Conservation (phyloP, 2,329 filamentous ascomycete genomes). For the Nakataea oryzae region DNA sequence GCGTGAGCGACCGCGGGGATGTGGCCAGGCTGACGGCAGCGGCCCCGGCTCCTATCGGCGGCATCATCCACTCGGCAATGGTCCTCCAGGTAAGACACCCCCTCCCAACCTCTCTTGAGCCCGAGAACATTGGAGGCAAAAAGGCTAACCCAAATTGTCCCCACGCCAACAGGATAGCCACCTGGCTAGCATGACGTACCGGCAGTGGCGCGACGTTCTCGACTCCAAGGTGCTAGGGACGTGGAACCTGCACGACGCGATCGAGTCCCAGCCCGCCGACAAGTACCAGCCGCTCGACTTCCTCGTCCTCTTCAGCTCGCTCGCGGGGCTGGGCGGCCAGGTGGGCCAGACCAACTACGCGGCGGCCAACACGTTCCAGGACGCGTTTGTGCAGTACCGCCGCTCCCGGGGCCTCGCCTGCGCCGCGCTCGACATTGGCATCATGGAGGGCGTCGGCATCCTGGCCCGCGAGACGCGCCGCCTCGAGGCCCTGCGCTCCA, state of each 20-base stretch:
- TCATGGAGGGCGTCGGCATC: constrained; percentile 11
- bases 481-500: constrained; percentile 2
- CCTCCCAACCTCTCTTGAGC: neutral
- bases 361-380: constrained; percentile 21
- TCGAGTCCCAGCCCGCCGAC: constrained; percentile 4
- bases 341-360: constrained; percentile 19
- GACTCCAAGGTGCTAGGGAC: constrained; percentile 28
- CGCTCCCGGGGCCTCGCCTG: constrained; percentile 16
- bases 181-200: constrained; percentile 16
- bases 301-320: constrained; percentile 6
- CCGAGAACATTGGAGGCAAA: neutral
- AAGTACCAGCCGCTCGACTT: constrained; percentile 4
- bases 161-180: constrained; percentile 2
- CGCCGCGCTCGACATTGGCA: constrained; percentile 20
- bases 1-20: constrained; percentile 9
- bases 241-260: constrained; percentile 25
- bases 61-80: constrained; percentile 15
- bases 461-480: constrained; percentile 4
- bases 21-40: constrained; percentile 8
- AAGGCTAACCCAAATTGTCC: neutral
- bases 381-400: constrained; percentile 19
- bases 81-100: constrained; percentile 7
- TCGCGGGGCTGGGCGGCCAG: constrained; percentile 9
- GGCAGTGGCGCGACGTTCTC: constrained; percentile 21
- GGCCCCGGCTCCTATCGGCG: constrained; percentile 10